Conservation (phyloP, 208 protist species). For the Crithidia brevicula region DNA sequence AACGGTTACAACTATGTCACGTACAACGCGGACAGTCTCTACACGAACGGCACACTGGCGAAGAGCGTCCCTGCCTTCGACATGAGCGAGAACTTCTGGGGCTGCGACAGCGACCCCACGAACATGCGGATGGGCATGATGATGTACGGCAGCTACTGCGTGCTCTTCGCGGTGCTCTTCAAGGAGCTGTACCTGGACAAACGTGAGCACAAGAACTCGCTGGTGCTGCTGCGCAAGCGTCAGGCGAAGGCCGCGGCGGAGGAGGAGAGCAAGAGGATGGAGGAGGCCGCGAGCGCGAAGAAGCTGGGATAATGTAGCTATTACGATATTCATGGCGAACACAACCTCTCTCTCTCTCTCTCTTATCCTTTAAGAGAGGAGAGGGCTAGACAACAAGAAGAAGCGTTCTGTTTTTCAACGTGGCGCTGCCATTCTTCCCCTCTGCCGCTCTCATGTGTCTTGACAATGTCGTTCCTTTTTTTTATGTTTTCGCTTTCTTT, state of each 20-base stretch:
- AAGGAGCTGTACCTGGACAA: conserved; percentile 34
- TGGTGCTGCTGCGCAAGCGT: conserved; percentile 22
- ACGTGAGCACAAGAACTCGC: conserved; percentile 18
- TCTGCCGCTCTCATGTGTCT: too few relatives aligned
- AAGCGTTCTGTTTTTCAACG: too few relatives aligned
- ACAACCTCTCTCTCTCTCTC: too few relatives aligned
- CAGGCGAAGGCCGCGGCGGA: background rate
- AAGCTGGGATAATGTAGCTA: too few relatives aligned
- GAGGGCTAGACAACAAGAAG: too few relatives aligned
- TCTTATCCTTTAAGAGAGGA: too few relatives aligned
- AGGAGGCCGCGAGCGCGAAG: background rate
- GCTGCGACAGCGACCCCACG: conserved; percentile 40
- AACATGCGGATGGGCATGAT: conserved; percentile 55
- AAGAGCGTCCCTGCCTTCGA: conserved; percentile 39
- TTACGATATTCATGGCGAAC: too few relatives aligned
- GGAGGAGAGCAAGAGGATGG: too few relatives aligned
- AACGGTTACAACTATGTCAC: background rate
- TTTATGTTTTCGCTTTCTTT: too few relatives aligned
- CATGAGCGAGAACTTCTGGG: conserved; percentile 26
- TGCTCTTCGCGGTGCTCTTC: conserved; percentile 88
- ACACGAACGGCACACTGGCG: conserved; percentile 38
- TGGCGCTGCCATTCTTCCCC: too few relatives aligned
- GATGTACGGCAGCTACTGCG: conserved; percentile 89
- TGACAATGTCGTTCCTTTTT: too few relatives aligned
- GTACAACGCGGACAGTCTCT: conserved; percentile 19